phyloP scores from a whole-genome alignment of 305 asterid genomes.

The Fraxinus latifolia region DNA sequence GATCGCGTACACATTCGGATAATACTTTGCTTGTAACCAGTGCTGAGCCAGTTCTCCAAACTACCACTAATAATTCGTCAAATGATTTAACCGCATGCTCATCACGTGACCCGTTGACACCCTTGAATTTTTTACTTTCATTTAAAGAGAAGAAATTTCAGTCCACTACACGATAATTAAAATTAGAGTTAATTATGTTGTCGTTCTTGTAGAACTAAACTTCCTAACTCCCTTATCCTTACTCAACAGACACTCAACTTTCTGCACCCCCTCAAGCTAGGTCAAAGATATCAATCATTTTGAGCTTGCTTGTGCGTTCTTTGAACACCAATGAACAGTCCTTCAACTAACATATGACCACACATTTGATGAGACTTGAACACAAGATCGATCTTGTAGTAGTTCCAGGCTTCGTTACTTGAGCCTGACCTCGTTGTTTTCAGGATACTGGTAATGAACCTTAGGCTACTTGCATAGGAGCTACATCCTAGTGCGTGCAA shows the following conservation, averaged over 20 bases:
- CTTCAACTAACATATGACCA: neutral
- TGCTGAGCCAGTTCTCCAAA: neutral
- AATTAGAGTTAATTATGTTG: too few species aligned
- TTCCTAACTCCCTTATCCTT: too few species aligned
- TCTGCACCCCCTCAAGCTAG: too few species aligned
- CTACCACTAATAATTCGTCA: neutral
- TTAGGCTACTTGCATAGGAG: neutral
- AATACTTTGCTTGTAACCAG: neutral
- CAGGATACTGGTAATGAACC: neutral
- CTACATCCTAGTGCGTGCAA: neutral
- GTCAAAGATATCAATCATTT: too few species aligned
- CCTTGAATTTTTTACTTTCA: neutral
- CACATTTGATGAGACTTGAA: neutral
- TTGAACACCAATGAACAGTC: too few species aligned
- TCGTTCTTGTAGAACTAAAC: too few species aligned
- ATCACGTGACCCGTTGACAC: neutral
- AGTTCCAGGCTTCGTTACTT: neutral
- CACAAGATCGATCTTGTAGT: neutral
- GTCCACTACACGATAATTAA: too few species aligned
- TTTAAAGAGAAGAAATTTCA: too few species aligned
- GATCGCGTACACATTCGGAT: neutral
- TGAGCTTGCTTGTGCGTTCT: too few species aligned
- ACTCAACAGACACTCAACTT: too few species aligned
- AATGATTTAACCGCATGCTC: neutral
- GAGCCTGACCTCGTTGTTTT: neutral